These are phyloP conservation scores for Pleurotus eryngii DNA, from an alignment of 768 basidiomycete genomes.

Conservation along the genomic window DNA sequence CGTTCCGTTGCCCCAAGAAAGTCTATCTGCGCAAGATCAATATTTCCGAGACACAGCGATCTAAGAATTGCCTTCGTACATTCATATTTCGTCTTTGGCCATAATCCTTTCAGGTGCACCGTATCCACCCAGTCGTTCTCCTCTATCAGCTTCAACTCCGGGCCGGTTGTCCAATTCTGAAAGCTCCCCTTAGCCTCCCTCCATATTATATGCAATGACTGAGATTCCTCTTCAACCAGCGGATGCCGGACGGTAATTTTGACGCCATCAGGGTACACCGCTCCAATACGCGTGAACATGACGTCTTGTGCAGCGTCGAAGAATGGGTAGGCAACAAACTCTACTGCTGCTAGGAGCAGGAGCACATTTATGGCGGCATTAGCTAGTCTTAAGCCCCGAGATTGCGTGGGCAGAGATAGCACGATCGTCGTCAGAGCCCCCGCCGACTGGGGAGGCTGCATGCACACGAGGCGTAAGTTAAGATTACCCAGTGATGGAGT, in stretches of 20 bases:
- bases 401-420: slow-evolving; percentile 34
- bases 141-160: slow-evolving; percentile 37
- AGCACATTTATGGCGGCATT: slow-evolving; percentile 32
- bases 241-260: slow-evolving; percentile 68
- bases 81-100: slow-evolving; percentile 69
- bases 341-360: slow-evolving; percentile 32
- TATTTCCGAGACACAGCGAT: too few species aligned
- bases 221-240: slow-evolving; percentile 25
- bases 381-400: slow-evolving; percentile 21
- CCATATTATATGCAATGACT: slow-evolving; percentile 40
- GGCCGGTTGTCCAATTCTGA: slow-evolving; percentile 55
- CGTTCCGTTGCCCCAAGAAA: slow-evolving; percentile 39
- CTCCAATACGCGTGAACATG: slow-evolving; percentile 66
- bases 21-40: slow-evolving; percentile 32
- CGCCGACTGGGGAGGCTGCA: neutral
- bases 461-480: neutral
- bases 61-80: slow-evolving; percentile 38
- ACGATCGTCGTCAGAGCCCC: slow-evolving; percentile 16
- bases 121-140: slow-evolving; percentile 60
- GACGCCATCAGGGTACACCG: slow-evolving; percentile 58
- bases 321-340: slow-evolving; percentile 55
- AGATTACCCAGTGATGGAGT: too few species aligned
- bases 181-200: slow-evolving; percentile 29
- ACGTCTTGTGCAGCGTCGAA: slow-evolving; percentile 52
- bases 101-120: slow-evolving; percentile 52